Base-by-base conservation (phyloP, 495 filamentous ascomycete genomes). In the Penicillium lividum region DNA sequence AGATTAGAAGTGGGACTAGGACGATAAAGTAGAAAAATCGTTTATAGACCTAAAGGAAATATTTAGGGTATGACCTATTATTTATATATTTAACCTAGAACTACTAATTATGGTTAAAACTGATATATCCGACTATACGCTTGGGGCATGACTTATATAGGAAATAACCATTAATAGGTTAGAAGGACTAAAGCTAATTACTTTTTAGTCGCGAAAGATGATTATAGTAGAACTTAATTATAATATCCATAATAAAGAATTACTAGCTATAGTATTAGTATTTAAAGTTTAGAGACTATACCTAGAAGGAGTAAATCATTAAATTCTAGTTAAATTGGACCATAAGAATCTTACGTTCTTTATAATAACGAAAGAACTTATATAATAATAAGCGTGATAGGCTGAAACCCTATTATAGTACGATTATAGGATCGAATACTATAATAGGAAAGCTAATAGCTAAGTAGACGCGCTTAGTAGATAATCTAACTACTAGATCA, bases 221-320 rank as follows among this genome's bases (percentile, higher is more conserved):
- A 34, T 10, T 10, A 52, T 59, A 1, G 66, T 63, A 2, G 68
- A 77, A 51, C 27, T 31, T 0, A 75, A 76, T 43, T 76, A 76
- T 46, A 22, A 66, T 18, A 72, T 74, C 22, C 51, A 73, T 22
- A 53, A 75, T 38, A 68, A 71, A 43, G 67, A 68, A 48, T 38
- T 73, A 4, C 42, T 75, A 8, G 61, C 54, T 7, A 68, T 69
- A 10, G 68, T 73, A 3, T 42, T 36, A 51, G 51, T 50, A 29
- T 67, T 76, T 16, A 45, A 73, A 28, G 25, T 62, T 31, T 77
- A 59, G 64, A 53, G 69, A 49, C 53, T 50, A 11, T 57, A 73
- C 9, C 46, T 77, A 0, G 47, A 65, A 54, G 61, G 53, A 50
- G 53, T 31, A 15, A 40, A 52, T 3, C 29, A 69, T 13, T 8